A percentile compares a stretch with the other conserved stretches of the same genome.
These are phyloP conservation scores for Russula vinacea DNA, from an alignment of 768 basidiomycete species.

Conservation along the genomic window DNA sequence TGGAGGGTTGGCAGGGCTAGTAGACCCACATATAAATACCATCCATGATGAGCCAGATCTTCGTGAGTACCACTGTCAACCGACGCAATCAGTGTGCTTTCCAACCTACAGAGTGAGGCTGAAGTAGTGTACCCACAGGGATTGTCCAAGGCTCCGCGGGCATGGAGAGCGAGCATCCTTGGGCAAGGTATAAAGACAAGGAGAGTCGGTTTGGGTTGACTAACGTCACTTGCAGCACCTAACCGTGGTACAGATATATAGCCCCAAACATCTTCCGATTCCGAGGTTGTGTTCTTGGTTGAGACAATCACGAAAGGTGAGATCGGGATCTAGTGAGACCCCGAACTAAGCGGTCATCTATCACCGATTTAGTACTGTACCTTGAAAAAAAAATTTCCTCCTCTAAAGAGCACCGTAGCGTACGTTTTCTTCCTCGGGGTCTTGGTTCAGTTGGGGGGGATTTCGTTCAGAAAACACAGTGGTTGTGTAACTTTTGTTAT, in stretches of 20 bases:
- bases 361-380: too few relatives aligned
- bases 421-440: neutral
- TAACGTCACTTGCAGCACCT: neutral
- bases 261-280: neutral
- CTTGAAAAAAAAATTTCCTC: neutral
- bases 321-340: neutral
- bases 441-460: neutral
- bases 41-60: neutral
- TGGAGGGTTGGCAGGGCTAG: neutral
- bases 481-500: too few relatives aligned
- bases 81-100: neutral
- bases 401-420: too few relatives aligned
- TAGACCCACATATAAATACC: neutral
- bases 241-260: neutral
- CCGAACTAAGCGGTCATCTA: too few relatives aligned
- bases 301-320: neutral
- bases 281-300: neutral
- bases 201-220: neutral
- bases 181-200: neutral
- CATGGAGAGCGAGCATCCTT: neutral
- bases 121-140: neutral
- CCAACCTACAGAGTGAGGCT: neutral
- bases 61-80: neutral
- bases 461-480: neutral
- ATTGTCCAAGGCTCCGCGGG: neutral